Conservation (phyloP, 2,329 filamentous ascomycete species). For the Aspergillus udagawae region DNA sequence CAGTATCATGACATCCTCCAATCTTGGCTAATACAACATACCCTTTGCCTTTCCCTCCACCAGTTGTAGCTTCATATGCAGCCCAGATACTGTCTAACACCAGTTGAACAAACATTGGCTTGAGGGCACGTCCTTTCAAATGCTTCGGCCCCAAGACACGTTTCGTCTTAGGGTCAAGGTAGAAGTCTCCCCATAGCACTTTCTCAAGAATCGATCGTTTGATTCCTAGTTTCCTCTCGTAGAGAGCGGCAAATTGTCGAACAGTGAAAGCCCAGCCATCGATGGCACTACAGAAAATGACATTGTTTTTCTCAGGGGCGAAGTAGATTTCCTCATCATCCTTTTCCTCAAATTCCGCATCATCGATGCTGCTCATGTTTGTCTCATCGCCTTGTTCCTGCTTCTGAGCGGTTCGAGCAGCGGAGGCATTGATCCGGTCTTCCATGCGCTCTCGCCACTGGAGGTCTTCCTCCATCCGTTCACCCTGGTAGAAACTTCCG, state of each 20-base stretch:
- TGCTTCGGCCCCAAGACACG: conserved; percentile 87
- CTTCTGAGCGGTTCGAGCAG: conserved; percentile 50
- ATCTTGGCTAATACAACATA: conserved; percentile 42
- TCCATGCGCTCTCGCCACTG: conserved; percentile 94
- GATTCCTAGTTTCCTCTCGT: conserved; percentile 95
- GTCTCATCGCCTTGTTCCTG: conserved; percentile 42
- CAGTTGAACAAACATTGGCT: conserved; percentile 96
- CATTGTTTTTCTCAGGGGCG: conserved; percentile 95
- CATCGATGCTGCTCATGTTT: conserved; percentile 47
- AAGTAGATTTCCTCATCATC: conserved; percentile 98
- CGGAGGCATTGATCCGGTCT: conserved; percentile 70
- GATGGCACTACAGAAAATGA: conserved; percentile 96
- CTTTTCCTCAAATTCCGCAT: conserved; percentile 72
- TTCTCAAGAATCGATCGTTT: conserved; percentile 85
- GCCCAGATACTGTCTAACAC: conserved; percentile 96
- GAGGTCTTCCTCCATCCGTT: conserved; percentile 96
- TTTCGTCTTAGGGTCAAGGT: conserved; percentile 94
- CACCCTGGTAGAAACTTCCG: conserved; percentile 95
- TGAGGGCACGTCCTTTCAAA: conserved; percentile 83
- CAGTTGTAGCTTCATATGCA: conserved; percentile 84
- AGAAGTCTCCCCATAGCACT: conserved; percentile 94
- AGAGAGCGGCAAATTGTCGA: conserved; percentile 85
- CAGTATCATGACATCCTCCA: conserved; percentile 25
- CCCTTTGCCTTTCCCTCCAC: conserved; percentile 77
- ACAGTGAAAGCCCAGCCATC: conserved; percentile 99